Base-by-base conservation (phyloP, 2,329 filamentous ascomycete species). In the Colletotrichum tropicicola region DNA sequence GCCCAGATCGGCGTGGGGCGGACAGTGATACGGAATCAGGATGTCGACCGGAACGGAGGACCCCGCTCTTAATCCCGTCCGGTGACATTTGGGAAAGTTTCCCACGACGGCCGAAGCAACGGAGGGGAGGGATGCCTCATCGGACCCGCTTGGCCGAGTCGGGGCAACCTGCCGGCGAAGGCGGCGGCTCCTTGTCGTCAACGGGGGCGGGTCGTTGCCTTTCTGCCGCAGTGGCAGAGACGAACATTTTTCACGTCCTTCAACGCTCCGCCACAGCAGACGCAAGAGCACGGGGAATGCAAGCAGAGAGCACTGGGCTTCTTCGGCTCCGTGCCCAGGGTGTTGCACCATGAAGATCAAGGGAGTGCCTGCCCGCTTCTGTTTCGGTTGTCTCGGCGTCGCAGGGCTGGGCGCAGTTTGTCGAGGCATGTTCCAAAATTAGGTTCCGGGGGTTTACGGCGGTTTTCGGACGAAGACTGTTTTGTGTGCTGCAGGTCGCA, bases 401-500 rank as follows among this genome's bases (percentile, higher is more conserved):
- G 41, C 58, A 55, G 47, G 45, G 44, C 53, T 52, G 45, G 53
- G 19, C 43, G 21, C 23, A 49, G 59, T 44, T 32, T n/a, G 21
- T 41, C 48, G 15, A 49, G 21, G 21, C 53, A 43, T 51, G 57
- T 15, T 55, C 49, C 57, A 51, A 49, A 32, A 21, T 51, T 56
- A 65, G 49, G 51, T 54, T 65, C 51, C 28, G 44, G 21, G 44
- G n/a, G 28, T 45, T 35, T 45, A 49, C 49, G 49, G 61, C 51
- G 44, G 35, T 56, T 51, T 55, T 65, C 61, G 61, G 61, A 61
- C 44, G 57, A 39, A 35, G 2, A 25, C 12, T 65, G 61, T 65
- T 65, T 65, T 60, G 44, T 65, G 57, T 65, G 57, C 61, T 65
- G 61, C 61, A 65, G 57, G 41, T 45, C 43, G 61, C 58, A 54